Percentiles rank a stretch among this genome's conserved stretches.
These are phyloP conservation scores for Aureobasidium lini DNA, from an alignment of 2,329 filamentous ascomycete species.

Conservation along the genomic window DNA sequence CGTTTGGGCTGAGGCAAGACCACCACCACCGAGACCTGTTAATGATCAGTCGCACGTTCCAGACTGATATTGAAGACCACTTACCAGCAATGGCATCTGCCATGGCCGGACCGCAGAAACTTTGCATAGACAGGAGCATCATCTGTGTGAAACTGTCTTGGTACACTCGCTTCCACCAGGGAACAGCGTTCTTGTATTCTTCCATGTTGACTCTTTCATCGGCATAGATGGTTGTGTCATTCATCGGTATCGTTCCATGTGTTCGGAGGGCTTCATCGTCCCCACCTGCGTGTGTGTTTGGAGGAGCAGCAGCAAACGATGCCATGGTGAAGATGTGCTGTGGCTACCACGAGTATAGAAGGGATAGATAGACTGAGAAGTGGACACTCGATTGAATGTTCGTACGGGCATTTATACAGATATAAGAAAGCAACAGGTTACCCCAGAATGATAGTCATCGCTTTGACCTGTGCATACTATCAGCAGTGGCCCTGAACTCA, in stretches of 20 bases:
- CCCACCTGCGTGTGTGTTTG: slow-evolving; percentile 28
- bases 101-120: slow-evolving; percentile 18
- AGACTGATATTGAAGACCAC: neutral
- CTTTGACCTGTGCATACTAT: slow-evolving; percentile 9
- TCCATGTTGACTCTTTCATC: slow-evolving; percentile 33
- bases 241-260: slow-evolving; percentile 24
- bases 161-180: slow-evolving; percentile 39
- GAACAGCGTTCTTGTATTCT: slow-evolving; percentile 25
- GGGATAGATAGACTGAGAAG: neutral
- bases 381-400: neutral
- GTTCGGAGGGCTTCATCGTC: slow-evolving; percentile 25
- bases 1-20: slow-evolving; percentile 6
- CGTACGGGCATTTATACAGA: slow-evolving; percentile 3
- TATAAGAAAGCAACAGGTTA: neutral
- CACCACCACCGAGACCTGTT: slow-evolving; percentile 12
- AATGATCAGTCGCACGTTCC: neutral
- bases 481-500: neutral
- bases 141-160: slow-evolving; percentile 44
- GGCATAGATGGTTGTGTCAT: slow-evolving; percentile 15
- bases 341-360: neutral
- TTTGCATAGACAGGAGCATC: slow-evolving; percentile 41
- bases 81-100: slow-evolving; percentile 13
- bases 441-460: slow-evolving; percentile 5
- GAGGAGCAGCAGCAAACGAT: slow-evolving; percentile 25
- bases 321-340: slow-evolving; percentile 20